Evolutionary conservation across 768 basidiomycete genomes (phyloP), one percentile per base, ranked within the genome.

Genomic region (Lactarius indigo): DNA sequence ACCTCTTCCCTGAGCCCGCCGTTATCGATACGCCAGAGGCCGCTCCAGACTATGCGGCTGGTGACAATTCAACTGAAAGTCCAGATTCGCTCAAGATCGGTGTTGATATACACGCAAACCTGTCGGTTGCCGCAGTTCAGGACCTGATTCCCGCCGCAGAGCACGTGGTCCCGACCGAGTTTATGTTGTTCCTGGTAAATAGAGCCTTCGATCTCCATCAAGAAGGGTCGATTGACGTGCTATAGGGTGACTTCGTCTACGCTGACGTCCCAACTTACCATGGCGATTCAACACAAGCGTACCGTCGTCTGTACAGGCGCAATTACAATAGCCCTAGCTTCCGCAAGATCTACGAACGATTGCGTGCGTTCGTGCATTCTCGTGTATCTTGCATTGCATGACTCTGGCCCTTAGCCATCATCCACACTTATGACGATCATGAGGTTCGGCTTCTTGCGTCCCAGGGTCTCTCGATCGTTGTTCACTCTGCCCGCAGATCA

Each of bases 361-460:
- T 91, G 28, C 91, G 89, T 91, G 66, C 75, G 88, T 82, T 42
- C 59, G 20, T 64, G 39, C 23, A 28, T 63, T 2, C 52, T 66
- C 20, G 37, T 30, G 8, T 50, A 44, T 28, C 10, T 61, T 28
- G 52, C 54, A 37, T 68, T 35, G 18, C 18, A 57, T 47, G 35
- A 57, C 59, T 31, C 59, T 52, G 23, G n/a, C 33, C 23, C 47
- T 18, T 70, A 90, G 89, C 88, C 10, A 82, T 89, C 31, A 79
- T 89, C 66, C 83, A 87, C 71, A 83, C 86, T 28, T 90, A 87
- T 71, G 89, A 91, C 72, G 89, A 91, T 72, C 89, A 91, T 70
- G 89, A 89, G 77, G 86, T 84, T 41, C 39, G 61, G 23, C 37
- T 20, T 41, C 39, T 37, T 58, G 26, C 33, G 55, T 17, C 39